Base-by-base conservation (phyloP, 164 flowering plant species). In the Umbellularia californica region DNA sequence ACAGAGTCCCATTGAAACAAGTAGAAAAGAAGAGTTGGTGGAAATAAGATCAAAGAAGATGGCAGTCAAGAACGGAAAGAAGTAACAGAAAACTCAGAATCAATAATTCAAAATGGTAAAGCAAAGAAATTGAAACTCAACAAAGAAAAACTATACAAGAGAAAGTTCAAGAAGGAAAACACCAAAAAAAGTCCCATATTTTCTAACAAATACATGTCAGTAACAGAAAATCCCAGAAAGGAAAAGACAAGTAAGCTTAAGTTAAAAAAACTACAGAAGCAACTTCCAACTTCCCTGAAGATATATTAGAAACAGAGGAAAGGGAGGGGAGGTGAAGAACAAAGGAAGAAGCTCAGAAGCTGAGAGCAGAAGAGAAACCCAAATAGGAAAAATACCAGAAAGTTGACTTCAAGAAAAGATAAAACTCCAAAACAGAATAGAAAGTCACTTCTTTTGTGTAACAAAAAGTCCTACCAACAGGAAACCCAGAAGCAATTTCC, bases 1-100 rank as follows among this genome's bases (percentile, higher is more conserved):
- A 85, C 98, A 93, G 68, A 93, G 87, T 70, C 98, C 98, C 98
- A 93, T 93, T 81, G 83, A 72, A 81, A 55, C 71, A 68, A 41
- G 47, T 62, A 51, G 69, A 65, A 55, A 28, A 9, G 11, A 55
- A 11, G 4, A 64, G 11, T 9, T 7, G 11, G 47, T 41, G 68
- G n/a, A 28, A 67, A 10, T 6, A 58, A 20, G 23, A 69, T 19
- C 20, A n/a, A 35, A 41, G 24, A 20, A 50, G 22, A 13, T 17
- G 71, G 52, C 5, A 58, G 13, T 55, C 24, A 25, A 47, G 23
- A 41, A 35, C 47, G 10, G 10, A 35, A 6, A 35, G 47, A 35
- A 5, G 47, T 41, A 9, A 41, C 47, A 41, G 22, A 17, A 64
- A 65, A 20, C 69, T 17, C 35, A 6, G 55, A 19, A 19, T 3